Evolutionary conservation across 768 basidiomycete species (phyloP).

Genomic region (Gautieria morchelliformis): DNA sequence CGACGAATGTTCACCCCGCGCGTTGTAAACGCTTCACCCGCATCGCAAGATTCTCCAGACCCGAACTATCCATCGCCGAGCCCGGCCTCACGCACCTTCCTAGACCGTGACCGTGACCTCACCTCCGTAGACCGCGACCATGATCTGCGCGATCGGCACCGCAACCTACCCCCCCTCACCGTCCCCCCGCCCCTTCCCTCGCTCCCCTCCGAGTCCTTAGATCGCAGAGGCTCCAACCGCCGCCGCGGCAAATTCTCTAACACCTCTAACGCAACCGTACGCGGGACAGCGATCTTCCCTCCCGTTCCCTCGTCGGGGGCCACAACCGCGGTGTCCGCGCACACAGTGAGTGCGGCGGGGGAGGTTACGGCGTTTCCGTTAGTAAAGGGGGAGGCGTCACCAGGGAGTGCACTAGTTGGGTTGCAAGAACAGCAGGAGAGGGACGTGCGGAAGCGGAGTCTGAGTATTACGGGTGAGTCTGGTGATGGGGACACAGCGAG

Average conservation of each 20-base stretch:
- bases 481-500: not conserved
- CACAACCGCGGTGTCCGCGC: constrained; percentile 8
- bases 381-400: not conserved
- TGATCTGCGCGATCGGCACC: constrained; percentile 27
- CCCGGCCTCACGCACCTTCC: constrained; percentile 24
- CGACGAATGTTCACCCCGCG: constrained; percentile 50
- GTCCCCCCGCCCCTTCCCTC: constrained; percentile 52
- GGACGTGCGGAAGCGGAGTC: constrained; percentile 6
- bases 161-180: constrained; percentile 37
- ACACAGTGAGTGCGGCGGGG: constrained; percentile 1
- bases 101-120: constrained; percentile 23
- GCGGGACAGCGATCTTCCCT: constrained; percentile 16
- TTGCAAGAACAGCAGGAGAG: constrained; percentile 6
- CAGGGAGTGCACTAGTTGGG: not conserved
- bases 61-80: constrained; percentile 32
- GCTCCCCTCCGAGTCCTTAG: constrained; percentile 46
- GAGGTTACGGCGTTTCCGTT: not conserved
- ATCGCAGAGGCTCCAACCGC: constrained; percentile 12
- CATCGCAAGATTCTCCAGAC: constrained; percentile 20
- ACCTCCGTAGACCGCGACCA: constrained; percentile 19
- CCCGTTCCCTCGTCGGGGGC: not conserved
- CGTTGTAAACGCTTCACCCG: not conserved
- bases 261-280: constrained; percentile 35
- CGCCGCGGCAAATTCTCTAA: constrained; percentile 35
- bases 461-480: not conserved